phyloP scores from a whole-genome alignment of 2,329 filamentous ascomycete genomes.

The Colletotrichum viniferum region DNA sequence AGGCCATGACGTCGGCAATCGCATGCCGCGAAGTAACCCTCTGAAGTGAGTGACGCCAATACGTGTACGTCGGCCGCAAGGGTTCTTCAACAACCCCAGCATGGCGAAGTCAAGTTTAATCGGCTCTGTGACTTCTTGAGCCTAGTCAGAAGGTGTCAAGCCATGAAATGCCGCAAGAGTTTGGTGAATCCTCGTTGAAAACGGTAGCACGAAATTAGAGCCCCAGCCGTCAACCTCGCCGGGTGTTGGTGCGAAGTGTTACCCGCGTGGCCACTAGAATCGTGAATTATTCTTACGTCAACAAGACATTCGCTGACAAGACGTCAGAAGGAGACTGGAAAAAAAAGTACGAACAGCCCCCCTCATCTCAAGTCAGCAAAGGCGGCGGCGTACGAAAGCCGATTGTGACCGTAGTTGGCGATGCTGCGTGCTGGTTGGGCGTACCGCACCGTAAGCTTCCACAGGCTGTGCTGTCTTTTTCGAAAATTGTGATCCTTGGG shows the following conservation, averaged over 20 bases:
- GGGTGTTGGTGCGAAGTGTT: neutral
- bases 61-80: neutral
- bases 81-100: neutral
- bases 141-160: neutral
- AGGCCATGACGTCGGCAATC: constrained; percentile 1
- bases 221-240: neutral
- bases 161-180: neutral
- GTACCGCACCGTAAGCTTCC: neutral
- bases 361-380: neutral
- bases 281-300: neutral
- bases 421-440: neutral
- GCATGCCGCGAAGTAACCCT: neutral
- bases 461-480: neutral
- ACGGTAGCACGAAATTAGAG: neutral
- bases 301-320: neutral
- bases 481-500: neutral
- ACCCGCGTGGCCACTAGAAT: neutral
- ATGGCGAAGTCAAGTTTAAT: neutral
- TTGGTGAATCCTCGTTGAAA: neutral
- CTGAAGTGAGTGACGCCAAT: neutral
- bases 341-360: neutral
- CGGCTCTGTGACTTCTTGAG: neutral
- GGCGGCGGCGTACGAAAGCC: neutral
- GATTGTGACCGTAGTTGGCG: neutral
- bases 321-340: neutral